Evolutionary conservation across 2,329 filamentous ascomycete genomes (phyloP), one percentile per base, ranked within the genome.

Genomic region (Trichocomaceae sp.): DNA sequence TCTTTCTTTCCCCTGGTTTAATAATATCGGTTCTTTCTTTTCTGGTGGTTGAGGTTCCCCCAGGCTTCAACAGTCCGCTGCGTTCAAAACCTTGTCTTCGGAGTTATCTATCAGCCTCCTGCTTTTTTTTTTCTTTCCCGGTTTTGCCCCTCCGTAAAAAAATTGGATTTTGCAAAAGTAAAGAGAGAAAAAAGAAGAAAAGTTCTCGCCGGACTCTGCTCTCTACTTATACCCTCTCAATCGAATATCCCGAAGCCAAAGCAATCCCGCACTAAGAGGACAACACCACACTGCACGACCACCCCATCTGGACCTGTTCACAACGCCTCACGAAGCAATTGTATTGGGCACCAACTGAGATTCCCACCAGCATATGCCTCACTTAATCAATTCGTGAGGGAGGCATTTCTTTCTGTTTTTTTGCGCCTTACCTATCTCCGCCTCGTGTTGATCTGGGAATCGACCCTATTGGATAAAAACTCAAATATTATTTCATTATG

Each of bases 401-500:
- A 29, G 19, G 12, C 45, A 17, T 31, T 31, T n/a, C 15, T 44
- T 44, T n/a, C 2, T 23, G 19, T 33, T 33, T 45, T 19, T 33
- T 19, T 29, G 15, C 50, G 50, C 50, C 50, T 46, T 44, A 46
- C 39, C 39, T 42, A 22, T 50, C 39, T 49, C 42, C 52, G 52
- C 45, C 52, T 20, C 20, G 46, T n/a, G n/a, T 48, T 33, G 19
- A 48, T 15, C n/a, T 15, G n/a, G 23, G 17, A 13, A 54, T 20
- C 26, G 35, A 47, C 15, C 39, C 41, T 29, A 47, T 46, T 51
- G 39, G 47, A 23, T 15, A 46, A 31, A 29, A 5, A 19, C 22
- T 47, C 19, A 19, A 12, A 22, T 56, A 47, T 57, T 50, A 45
- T 58, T n/a, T 60, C 63, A 63, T 10, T 58, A 75, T 75, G 72